phyloP scores from a whole-genome alignment of 306 rosid genomes.

The Spatholobus suberectus region DNA sequence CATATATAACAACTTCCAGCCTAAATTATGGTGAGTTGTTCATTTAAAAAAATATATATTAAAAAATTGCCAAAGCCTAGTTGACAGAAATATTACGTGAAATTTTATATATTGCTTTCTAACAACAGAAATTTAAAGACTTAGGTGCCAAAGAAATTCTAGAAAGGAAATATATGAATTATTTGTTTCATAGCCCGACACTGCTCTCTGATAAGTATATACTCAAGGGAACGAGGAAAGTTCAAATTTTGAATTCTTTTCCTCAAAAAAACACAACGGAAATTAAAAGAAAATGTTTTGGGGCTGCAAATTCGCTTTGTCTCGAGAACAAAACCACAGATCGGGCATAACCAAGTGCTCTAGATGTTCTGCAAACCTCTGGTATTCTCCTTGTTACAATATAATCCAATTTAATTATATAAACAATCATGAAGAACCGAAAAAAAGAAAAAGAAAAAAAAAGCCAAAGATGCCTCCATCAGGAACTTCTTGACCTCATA shows the following conservation, averaged over 20 bases:
- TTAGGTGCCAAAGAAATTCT: neutral
- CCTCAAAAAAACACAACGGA: conserved; percentile 14
- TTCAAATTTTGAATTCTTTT: conserved; percentile 43
- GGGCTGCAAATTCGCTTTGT: conserved; percentile 26
- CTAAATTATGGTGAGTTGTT: neutral
- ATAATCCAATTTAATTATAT: neutral
- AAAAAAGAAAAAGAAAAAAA: too few species aligned
- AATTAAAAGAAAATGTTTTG: conserved; percentile 6
- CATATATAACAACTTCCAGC: neutral
- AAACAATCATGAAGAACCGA: neutral
- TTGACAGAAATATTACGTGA: neutral
- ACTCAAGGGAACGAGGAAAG: conserved; percentile 22
- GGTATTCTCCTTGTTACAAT: conserved; percentile 14
- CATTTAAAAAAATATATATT: neutral
- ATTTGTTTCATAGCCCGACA: conserved; percentile 21
- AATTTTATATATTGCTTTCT: neutral
- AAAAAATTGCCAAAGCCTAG: neutral
- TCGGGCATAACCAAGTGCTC: conserved; percentile 38
- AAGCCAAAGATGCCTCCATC: neutral
- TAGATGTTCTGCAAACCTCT: conserved; percentile 17
- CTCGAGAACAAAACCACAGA: conserved; percentile 43
- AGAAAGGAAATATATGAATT: conserved; percentile 10
- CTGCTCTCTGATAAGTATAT: conserved; percentile 30
- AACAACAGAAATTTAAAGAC: neutral
- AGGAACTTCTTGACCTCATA: neutral